A percentile compares a stretch with the other conserved stretches of the same genome.
These are phyloP conservation scores for Colletotrichum sp. DNA, from an alignment of 2,329 filamentous ascomycete species.

Conservation along the genomic window DNA sequence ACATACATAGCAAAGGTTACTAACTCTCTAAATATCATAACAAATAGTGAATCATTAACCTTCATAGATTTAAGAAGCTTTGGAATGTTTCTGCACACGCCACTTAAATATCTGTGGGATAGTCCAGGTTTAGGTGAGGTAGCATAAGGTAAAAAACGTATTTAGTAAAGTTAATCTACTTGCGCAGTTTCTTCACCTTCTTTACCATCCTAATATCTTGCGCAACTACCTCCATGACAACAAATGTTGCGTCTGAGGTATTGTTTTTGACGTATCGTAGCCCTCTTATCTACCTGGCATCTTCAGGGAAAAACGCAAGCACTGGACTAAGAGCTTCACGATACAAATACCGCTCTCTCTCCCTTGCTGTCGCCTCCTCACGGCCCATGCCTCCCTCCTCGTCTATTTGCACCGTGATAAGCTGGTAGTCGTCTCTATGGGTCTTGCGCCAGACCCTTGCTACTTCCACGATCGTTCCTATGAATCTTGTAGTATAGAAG, in stretches of 20 bases:
- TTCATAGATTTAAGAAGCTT: no score
- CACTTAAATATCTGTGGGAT: no score
- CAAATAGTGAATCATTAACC: fast-evolving
- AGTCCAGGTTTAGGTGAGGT: no score
- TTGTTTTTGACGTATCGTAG: fast-evolving
- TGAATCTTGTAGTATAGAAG: neutral
- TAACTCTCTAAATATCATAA: no score
- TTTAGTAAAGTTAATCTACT: no score
- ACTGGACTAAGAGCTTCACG: conserved; percentile 4
- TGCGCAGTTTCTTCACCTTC: no score
- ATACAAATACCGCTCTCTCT: neutral
- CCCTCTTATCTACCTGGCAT: neutral
- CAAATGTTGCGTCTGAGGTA: neutral
- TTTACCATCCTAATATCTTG: no score
- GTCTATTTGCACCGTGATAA: neutral
- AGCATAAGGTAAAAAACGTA: no score
- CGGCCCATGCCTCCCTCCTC: neutral
- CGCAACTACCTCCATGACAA: neutral
- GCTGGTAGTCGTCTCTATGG: neutral
- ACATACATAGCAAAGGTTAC: no score
- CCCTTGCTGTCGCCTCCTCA: neutral
- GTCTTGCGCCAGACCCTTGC: neutral
- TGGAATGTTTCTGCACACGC: no score
- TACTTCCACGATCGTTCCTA: neutral
- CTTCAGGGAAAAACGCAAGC: conserved; percentile 10